Base-by-base conservation (phyloP, 2,329 filamentous ascomycete genomes). In the Achaetomium macrosporum region DNA sequence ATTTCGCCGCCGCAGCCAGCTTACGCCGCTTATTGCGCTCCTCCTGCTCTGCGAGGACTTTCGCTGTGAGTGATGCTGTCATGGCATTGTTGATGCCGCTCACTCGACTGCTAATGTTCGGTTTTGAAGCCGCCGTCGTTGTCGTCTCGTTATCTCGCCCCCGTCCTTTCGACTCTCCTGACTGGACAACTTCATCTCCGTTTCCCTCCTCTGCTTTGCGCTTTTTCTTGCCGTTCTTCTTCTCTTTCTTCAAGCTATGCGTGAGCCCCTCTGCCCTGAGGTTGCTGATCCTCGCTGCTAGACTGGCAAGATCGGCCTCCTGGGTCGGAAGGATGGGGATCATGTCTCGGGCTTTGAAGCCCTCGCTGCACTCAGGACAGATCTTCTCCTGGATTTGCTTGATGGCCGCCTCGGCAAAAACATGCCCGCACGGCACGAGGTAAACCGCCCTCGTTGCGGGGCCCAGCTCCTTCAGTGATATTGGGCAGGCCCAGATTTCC, bases 351-450 rank as follows among this genome's bases (percentile, higher is more conserved):
- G 77, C 69, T 19, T 81, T 37, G 64, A 93, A 96, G 0, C 77
- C 63, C 52, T 84, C 82, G 59, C 86, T 88, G 69, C 93, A 99
- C 71, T 92, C 79, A 0, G 82, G 79, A 53, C 83, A 86, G 0
- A 67, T 64, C 29, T 76, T 74, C 58, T 87, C 85, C 3, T 73
- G 66, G n/a, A 95, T 82, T 69, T 93, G 88, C 60, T 85, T 87
- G 59, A 97, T 84, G 8, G 90, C 90, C 49, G 84, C 83, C 56
- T 95, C 90, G 0, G 89, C 85, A 70, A 97, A 97, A 0, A 89
- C 91, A 73, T 99, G 95, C 0, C 93, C 95, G 64, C 93, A 99
- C 0, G 93, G 93, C 5, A 97, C 88, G 2, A 99, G 64, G 64
- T 97, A 99, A 1, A 95, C 89, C 0, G 90, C 79, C 69, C 86